Evolutionary conservation across 495 filamentous ascomycete species (phyloP).

Genomic region (Aspergillus leporis): DNA sequence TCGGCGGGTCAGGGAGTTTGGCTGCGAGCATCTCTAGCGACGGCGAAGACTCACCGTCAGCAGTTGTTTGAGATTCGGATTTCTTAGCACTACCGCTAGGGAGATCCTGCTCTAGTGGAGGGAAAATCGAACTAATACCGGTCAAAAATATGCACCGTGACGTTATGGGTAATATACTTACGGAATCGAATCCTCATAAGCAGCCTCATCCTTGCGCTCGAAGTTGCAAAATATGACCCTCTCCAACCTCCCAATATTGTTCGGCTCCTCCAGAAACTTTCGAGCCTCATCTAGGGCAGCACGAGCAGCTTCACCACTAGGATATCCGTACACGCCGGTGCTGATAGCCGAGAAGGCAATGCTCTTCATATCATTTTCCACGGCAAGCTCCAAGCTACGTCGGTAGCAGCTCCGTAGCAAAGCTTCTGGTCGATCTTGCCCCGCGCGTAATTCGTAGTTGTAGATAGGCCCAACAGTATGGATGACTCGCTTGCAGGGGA

Average conservation of each 20-base stretch:
- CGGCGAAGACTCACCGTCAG: conserved; percentile 21
- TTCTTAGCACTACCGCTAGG: conserved; percentile 6
- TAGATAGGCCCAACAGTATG: conserved; percentile 94
- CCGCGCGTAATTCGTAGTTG: conserved; percentile 24
- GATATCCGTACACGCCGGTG: conserved; percentile 90
- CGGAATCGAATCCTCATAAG: conserved; percentile 72
- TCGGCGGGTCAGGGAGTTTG: conserved; percentile 32
- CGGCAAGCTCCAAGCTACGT: conserved; percentile 70
- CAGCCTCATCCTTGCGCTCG: conserved; percentile 69
- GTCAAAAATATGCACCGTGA: not conserved
- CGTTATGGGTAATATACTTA: conserved; percentile 47
- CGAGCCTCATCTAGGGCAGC: conserved; percentile 69
- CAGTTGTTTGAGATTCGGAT: conserved; percentile 12
- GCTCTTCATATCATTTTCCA: conserved; percentile 60
- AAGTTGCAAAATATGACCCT: conserved; percentile 82
- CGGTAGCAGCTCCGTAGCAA: conserved; percentile 72
- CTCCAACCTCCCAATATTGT: conserved; percentile 58
- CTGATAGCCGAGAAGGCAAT: conserved; percentile 84
- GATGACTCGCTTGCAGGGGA: conserved; percentile 78
- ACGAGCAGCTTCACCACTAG: conserved; percentile 66
- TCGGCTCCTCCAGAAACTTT: conserved; percentile 62
- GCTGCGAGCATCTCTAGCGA: conserved; percentile 27
- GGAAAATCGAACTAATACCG: conserved; percentile 32
- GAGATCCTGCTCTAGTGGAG: conserved; percentile 29
- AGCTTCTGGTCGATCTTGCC: conserved; percentile 41